Percentiles rank a stretch among this genome's conserved stretches.
These are phyloP conservation scores for Fragilariopsis cylindrus DNA, from an alignment of 108 stramenopile genomes.

Conservation along the genomic window DNA sequence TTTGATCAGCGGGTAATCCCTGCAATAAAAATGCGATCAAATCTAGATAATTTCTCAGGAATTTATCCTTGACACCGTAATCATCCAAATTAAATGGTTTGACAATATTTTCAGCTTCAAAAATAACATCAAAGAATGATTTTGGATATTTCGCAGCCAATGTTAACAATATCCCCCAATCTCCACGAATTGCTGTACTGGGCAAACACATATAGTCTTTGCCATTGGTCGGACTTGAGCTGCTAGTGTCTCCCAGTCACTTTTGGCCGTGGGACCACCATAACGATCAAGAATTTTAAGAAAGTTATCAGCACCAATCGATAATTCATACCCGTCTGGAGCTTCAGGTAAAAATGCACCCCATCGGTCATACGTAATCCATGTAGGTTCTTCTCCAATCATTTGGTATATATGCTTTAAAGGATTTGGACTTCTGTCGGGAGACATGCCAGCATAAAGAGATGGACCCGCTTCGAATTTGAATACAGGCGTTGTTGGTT, in stretches of 20 bases:
- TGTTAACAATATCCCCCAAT: slow-evolving; percentile 68
- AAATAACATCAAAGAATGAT: slow-evolving; percentile 59
- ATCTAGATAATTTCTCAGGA: slow-evolving; percentile 90
- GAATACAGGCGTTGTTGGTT: slow-evolving; percentile 37
- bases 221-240: slow-evolving; percentile 69
- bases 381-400: slow-evolving; percentile 73
- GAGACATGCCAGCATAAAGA: slow-evolving; percentile 81
- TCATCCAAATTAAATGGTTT: slow-evolving; percentile 77
- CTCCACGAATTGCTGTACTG: slow-evolving; percentile 63
- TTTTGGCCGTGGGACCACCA: slow-evolving; percentile 70
- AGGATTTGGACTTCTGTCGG: slow-evolving; percentile 85
- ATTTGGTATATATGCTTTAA: slow-evolving; percentile 94
- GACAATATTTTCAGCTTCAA: slow-evolving; percentile 61
- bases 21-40: slow-evolving; percentile 81
- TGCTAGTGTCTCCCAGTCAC: slow-evolving; percentile 73
- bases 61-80: slow-evolving; percentile 75
- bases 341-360: slow-evolving; percentile 70
- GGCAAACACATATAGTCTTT: slow-evolving; percentile 74
- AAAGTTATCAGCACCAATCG: slow-evolving; percentile 84
- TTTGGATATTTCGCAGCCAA: slow-evolving; percentile 63
- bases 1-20: slow-evolving; percentile 87
- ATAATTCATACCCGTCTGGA: slow-evolving; percentile 69
- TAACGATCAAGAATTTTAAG: slow-evolving; percentile 59
- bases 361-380: slow-evolving; percentile 86
- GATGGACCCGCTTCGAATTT: slow-evolving; percentile 95